Evolutionary conservation across 2,329 filamentous ascomycete species (phyloP), one percentile per base, ranked within the genome.

Genomic region (Nemania sp.): DNA sequence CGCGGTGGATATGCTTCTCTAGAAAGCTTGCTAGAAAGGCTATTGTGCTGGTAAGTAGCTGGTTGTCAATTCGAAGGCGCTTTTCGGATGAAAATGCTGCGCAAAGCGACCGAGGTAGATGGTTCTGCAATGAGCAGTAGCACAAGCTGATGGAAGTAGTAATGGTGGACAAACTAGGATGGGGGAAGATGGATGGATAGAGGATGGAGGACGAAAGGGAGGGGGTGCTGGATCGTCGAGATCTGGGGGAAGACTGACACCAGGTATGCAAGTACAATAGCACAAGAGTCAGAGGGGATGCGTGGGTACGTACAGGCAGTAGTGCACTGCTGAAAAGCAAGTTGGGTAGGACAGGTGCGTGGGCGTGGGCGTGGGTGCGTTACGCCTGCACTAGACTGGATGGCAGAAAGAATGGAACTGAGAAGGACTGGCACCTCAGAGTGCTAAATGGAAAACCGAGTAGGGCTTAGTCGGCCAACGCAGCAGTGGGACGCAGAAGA

Each of bases 401-500:
- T n/a, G n/a, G 40, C 19, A 41, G 44, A 33, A 56, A 33, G 42
- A 50, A 46, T 45, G 48, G 49, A 49, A 34, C 31, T 49, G 37
- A 26, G 28, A 37, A 43, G 40, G 48, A n/a, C 26, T 50, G 42
- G 52, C 42, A 45, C 40, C 47, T 51, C 43, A 43, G 43, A 24
- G 42, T 31, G 42, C 46, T 45, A 61, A 48, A 49, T 48, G 49
- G 54, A 61, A 30, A 43, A 52, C 60, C 60, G 42, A 63, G 61
- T 59, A 62, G 56, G 61, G 59, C 48, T 51, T 59, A 56, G 60
- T 59, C 57, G 43, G 66, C 66, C 67, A 69, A 64, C 67, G 62
- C 67, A 69, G 61, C 67, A 66, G 54, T 56, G 61, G 56, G 26
- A 33, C 42, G 57, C 61, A 61, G 64, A 60, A 64, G 54, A 37